Evolutionary conservation across 2,329 filamentous ascomycete species (phyloP).

Genomic region (Aspergillus quadrilineatus): DNA sequence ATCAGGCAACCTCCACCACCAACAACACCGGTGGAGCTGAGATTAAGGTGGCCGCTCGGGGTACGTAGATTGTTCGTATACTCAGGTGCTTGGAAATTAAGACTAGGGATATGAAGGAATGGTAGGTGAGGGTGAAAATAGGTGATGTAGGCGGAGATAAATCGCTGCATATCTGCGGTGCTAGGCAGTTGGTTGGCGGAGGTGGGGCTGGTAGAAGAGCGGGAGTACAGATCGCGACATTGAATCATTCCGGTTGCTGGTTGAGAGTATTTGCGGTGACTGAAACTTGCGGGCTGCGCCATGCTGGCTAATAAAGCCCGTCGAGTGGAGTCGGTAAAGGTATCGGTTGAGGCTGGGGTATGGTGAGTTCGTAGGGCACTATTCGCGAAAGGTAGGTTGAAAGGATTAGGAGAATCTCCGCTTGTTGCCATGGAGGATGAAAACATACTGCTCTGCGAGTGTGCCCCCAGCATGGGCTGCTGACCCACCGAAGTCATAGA

Average conservation of each 20-base stretch:
- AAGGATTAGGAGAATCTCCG: constrained; percentile 48
- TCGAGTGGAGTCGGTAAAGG: constrained; percentile 65
- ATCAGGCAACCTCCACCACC: constrained; percentile 84
- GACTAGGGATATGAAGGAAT: constrained; percentile 87
- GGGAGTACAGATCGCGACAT: constrained; percentile 37
- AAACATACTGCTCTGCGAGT: constrained; percentile 55
- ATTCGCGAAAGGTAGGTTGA: constrained; percentile 53
- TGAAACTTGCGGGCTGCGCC: constrained; percentile 58
- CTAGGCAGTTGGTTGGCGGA: constrained; percentile 64
- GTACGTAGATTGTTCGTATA: constrained; percentile 62
- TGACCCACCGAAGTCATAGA: constrained; percentile 73
- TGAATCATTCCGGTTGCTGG: constrained; percentile 53
- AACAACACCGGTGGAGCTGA: constrained; percentile 55
- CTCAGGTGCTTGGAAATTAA: constrained; percentile 81
- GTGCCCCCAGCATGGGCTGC: constrained; percentile 62
- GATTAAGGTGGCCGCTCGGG: constrained; percentile 53
- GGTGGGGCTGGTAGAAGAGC: constrained; percentile 35
- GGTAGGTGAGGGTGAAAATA: constrained; percentile 94
- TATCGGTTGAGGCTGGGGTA: constrained; percentile 61
- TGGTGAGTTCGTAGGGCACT: constrained; percentile 63
- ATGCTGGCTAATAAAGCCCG: constrained; percentile 63
- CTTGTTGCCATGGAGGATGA: constrained; percentile 45
- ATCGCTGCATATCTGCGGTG: constrained; percentile 83
- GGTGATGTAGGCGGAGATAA: constrained; percentile 82
- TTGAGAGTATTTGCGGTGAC: constrained; percentile 60